phyloP scores from a whole-genome alignment of 257 asterid species.

The Gardenia jasminoides region DNA sequence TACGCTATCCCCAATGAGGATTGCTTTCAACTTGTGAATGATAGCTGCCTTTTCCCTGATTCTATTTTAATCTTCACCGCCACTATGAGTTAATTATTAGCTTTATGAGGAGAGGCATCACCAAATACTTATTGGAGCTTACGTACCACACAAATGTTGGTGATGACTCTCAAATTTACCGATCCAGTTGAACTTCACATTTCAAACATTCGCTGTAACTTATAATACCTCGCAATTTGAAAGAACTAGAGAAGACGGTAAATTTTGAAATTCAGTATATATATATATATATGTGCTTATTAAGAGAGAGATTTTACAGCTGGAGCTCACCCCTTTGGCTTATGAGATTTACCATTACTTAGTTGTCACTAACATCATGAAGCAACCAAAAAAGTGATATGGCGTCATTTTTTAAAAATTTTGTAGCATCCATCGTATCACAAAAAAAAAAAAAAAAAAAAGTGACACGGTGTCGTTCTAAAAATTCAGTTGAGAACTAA shows the following conservation, averaged over 20 bases:
- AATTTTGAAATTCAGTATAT: background rate
- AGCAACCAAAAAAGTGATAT: too few relatives aligned
- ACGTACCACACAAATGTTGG: background rate
- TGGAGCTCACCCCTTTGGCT: background rate
- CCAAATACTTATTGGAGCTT: background rate
- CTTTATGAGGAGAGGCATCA: background rate
- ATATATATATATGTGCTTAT: too few relatives aligned
- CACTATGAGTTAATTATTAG: background rate
- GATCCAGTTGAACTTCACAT: background rate
- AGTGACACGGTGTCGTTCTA: too few relatives aligned
- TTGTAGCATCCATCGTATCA: too few relatives aligned
- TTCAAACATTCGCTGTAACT: background rate
- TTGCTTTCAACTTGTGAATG: slow-evolving; percentile 29
- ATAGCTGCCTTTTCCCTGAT: slow-evolving; percentile 15
- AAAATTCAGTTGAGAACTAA: too few relatives aligned
- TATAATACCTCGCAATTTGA: too few relatives aligned
- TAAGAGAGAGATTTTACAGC: background rate
- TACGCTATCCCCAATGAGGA: slow-evolving; percentile 20
- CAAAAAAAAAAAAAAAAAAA: too few relatives aligned
- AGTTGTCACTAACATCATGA: too few relatives aligned
- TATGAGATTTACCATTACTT: too few relatives aligned
- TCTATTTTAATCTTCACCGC: background rate
- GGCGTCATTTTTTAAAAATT: too few relatives aligned
- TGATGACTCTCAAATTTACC: background rate
- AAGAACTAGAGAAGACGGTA: background rate